Base-by-base conservation (phyloP, 768 basidiomycete species). In the Pulveroboletus frians region DNA sequence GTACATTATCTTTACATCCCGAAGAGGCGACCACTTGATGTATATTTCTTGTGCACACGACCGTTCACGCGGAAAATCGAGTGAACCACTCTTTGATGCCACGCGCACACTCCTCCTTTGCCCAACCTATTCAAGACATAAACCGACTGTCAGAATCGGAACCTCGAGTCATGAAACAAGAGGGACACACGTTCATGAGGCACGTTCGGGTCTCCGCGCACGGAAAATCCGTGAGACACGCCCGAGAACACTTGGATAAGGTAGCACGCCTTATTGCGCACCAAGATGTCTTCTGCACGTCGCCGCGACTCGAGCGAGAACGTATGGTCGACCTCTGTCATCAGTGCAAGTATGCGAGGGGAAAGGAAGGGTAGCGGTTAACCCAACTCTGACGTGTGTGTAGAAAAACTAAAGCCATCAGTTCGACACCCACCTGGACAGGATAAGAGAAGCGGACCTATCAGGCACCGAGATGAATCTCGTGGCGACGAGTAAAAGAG, bases 181-280 rank as follows among this genome's bases (percentile, higher is more conserved):
- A 20, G 31, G 5, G 8, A 55, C 63, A 17, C 30, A 64, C 64
- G 59, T 29, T 64, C 41, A 1, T 50, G 44, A 0, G 57, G 52
- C 3, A 59, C 36, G 21, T 59, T 27, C 6, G 36, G 45, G 32
- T 66, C 29, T 0, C 62, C 43, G 9, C 54, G 59, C 10, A 51
- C 39, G 4, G 59, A 55, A 13, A 31, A 31, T 31, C 30, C 30
- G 30, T 31, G 30, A 11, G 30, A 31, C 11, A 31, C 30, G 11
- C 68, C 62, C 1, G 76, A 74, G 62, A 83, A 83, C 2, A 83
- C 66, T 31, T 83, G 80, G 54, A 81, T 63, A 40, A 76, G 71
- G 58, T 83, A 84, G 2, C 60, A 68, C 6, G 75, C 69, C 40
- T 78, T 77, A n/a, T 61, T 68, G 27, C 70, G 73, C 2, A 73